phyloP scores from a whole-genome alignment of 1,139 yeast species.

The Suhomyces panamericanus region DNA sequence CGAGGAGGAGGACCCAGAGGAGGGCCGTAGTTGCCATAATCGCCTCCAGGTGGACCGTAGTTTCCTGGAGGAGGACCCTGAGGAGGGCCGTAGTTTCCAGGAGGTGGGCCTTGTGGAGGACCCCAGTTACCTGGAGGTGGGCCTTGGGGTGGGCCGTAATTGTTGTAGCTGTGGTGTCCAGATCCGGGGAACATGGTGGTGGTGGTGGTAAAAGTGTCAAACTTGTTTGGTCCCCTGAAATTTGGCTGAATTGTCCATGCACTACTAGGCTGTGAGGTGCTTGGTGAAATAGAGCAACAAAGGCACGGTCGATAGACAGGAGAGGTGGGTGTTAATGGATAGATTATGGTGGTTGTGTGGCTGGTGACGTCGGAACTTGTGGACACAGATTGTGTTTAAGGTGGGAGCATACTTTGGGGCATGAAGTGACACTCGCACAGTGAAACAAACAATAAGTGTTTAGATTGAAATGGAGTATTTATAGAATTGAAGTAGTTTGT shows the following conservation, averaged over 20 bases:
- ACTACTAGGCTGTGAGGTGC: background rate
- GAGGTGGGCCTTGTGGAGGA: constrained; percentile 16
- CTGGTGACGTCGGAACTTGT: too few species aligned
- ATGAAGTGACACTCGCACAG: too few species aligned
- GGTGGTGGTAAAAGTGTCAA: background rate
- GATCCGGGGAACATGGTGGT: constrained; percentile 27
- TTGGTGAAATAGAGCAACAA: background rate
- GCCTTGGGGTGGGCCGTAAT: constrained; percentile 12
- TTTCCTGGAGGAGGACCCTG: constrained; percentile 11
- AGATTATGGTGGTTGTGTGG: too few species aligned
- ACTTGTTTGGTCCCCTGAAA: constrained; percentile 1
- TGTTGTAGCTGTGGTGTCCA: constrained; percentile 18
- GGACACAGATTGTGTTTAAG: too few species aligned
- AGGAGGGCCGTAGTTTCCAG: constrained; percentile 6
- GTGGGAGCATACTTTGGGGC: too few species aligned
- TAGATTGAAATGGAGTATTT: too few species aligned
- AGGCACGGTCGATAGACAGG: background rate
- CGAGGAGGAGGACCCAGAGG: constrained; percentile 16
- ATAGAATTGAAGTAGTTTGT: too few species aligned
- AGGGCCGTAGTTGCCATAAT: constrained; percentile 13
- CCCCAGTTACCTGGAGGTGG: constrained; percentile 16
- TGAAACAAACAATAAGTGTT: too few species aligned
- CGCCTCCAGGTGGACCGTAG: constrained; percentile 16
- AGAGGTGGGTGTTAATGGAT: too few species aligned
- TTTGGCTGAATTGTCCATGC: background rate